A percentile compares a stretch with the other conserved stretches of the same genome.
phyloP scores from a whole-genome alignment of 2,329 filamentous ascomycete species.

The Xylaria sp. region DNA sequence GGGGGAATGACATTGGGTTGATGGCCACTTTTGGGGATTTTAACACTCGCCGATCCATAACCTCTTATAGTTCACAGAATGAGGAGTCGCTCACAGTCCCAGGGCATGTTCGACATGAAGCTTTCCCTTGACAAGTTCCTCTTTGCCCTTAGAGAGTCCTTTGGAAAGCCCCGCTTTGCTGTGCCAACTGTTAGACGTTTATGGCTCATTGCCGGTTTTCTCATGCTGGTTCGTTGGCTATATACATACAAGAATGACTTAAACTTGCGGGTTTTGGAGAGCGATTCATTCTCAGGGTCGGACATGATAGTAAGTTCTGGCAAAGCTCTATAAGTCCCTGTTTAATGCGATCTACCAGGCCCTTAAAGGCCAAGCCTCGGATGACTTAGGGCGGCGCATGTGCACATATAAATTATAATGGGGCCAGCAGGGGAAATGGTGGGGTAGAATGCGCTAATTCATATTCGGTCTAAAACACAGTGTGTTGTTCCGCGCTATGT shows the following conservation, averaged over 20 bases:
- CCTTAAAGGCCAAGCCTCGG: constrained; percentile 1
- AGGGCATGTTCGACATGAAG: constrained; percentile 38
- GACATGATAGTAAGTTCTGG: constrained; percentile 32
- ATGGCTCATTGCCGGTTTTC: not conserved
- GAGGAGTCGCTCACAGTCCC: constrained; percentile 35
- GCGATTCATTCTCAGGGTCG: constrained; percentile 22
- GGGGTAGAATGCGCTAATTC: not conserved
- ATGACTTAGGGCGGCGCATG: constrained; percentile 16
- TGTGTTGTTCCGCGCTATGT: too few relatives aligned
- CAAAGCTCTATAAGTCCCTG: not conserved
- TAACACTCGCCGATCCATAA: constrained; percentile 14
- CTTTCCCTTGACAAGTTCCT: constrained; percentile 37
- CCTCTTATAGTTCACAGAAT: not conserved
- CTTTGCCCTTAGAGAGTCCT: constrained; percentile 32
- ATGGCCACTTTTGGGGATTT: constrained; percentile 31
- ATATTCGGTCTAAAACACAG: not conserved
- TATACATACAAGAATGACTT: constrained; percentile 39
- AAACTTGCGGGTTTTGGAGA: constrained; percentile 30
- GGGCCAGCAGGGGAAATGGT: not conserved
- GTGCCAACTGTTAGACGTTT: constrained; percentile 27
- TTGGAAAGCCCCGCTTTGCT: constrained; percentile 37
- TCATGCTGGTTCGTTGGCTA: not conserved
- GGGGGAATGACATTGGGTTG: constrained; percentile 38
- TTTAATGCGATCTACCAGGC: not conserved
- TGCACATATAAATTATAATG: not conserved